Conservation (phyloP, 345 rosid genomes). For the Euclidium syriacum region DNA sequence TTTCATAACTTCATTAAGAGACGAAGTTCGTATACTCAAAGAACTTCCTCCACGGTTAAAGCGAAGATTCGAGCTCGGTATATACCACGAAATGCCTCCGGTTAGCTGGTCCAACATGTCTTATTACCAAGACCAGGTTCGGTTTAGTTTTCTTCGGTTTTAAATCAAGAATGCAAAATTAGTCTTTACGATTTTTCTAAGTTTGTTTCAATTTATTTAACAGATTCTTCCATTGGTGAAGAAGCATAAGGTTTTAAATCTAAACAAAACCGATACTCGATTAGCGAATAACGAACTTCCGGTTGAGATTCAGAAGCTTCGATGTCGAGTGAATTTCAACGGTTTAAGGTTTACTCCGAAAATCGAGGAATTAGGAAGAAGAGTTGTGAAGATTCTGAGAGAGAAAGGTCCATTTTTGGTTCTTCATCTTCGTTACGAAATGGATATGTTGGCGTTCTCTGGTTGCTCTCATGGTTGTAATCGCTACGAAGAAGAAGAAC, state of each 20-base stretch:
- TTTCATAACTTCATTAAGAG: slow-evolving; percentile 72
- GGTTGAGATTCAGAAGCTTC: slow-evolving; percentile 76
- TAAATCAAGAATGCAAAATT: background rate
- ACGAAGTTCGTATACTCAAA: slow-evolving; percentile 78
- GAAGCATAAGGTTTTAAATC: slow-evolving; percentile 80
- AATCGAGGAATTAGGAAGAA: slow-evolving; percentile 87
- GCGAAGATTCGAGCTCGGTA: slow-evolving; percentile 53
- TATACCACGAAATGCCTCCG: slow-evolving; percentile 69
- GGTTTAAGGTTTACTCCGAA: slow-evolving; percentile 86
- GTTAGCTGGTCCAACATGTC: slow-evolving; percentile 88
- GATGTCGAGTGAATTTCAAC: slow-evolving; percentile 86
- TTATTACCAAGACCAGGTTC: slow-evolving; percentile 67
- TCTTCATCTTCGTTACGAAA: slow-evolving; percentile 94
- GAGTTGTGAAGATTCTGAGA: slow-evolving; percentile 68
- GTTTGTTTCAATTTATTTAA: too few species aligned
- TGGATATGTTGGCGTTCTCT: slow-evolving; percentile 99
- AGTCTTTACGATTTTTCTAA: too few species aligned
- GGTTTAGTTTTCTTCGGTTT: slow-evolving; percentile 12
- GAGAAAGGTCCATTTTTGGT: slow-evolving; percentile 86
- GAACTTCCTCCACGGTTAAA: slow-evolving; percentile 78
- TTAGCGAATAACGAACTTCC: slow-evolving; percentile 82
- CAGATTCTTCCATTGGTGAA: slow-evolving; percentile 91
- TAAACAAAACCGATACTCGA: slow-evolving; percentile 88
- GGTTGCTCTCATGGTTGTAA: slow-evolving; percentile 96
- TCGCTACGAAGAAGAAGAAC: slow-evolving; percentile 79